Evolutionary conservation across 2,329 filamentous ascomycete species (phyloP), one percentile per base, ranked within the genome.

Genomic region (Cadophora sp.): DNA sequence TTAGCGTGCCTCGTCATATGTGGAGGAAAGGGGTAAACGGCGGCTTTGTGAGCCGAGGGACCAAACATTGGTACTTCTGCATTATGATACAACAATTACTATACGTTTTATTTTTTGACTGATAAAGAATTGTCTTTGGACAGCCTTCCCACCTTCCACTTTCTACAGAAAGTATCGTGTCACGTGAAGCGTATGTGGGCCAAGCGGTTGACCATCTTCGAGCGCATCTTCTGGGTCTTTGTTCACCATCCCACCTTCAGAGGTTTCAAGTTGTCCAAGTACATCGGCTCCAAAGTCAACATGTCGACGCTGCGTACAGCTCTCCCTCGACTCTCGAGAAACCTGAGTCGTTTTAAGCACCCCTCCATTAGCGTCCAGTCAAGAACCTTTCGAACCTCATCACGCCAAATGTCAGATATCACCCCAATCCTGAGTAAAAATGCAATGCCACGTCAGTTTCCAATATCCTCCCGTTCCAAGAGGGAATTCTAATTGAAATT

Each of bases 361-460:
- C 37, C 4, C 19, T 56, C 51, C 22, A 19, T 29, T 22, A 16
- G 40, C 19, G 4, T 50, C 14, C 58, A 34, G 40, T 55, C 34
- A 24, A 55, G 67, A 64, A 74, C 79, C 73, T 66, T 77, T 68
- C 74, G 77, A 74, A 78, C 80, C 26, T 60, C 46, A 53, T 58
- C 58, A 43, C 31, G 60, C 56, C 82, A 76, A 69, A 84, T 83
- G 80, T 80, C 83, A 66, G 81, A 84, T 77, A 83, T 82, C 77
- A 73, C 76, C 56, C 78, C 79, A 70, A 77, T 90, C 73, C 85
- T 85, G 77, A 85, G 85, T 79, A 85, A 87, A 81, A 82, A 89
- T 73, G 87, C 87, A 24, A 73, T 72, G 85, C 86, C 72, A 81
- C 84, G 75, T 83, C 46, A 50, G 74, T 73, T 5, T 58, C 34